Base-by-base conservation (phyloP, 2,329 filamentous ascomycete genomes). In the Penicillium nordicum region DNA sequence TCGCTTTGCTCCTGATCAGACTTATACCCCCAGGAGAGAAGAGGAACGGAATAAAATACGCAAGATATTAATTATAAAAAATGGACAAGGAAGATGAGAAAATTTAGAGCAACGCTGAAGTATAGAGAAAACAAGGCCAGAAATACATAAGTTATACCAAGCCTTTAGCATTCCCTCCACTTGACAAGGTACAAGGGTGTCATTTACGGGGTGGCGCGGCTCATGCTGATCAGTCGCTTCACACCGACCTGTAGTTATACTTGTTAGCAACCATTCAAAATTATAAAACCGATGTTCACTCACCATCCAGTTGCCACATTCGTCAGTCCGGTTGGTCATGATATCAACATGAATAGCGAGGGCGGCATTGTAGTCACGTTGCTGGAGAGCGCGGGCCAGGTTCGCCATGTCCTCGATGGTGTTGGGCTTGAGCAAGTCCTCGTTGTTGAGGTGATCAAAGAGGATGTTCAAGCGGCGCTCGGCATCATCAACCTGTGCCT, bases 361-460 rank as follows among this genome's bases (percentile, higher is more conserved):
- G 2, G 89, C 89, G 27, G 78, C 79, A 41, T 85, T 82, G 63
- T 89, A 92, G 65, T 94, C 81, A 77, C 85, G 87, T 53, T 78
- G 74, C 64, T 89, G 84, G 53, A 95, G 74, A 27, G 88, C 84
- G 60, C 84, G 77, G 9, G 89, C 82, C 63, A 83, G 61, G 67
- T 78, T 72, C 10, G 70, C 70, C 71, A 82, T 77, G 54, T 76
- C 77, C 40, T 73, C 71, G 27, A 81, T 61, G 6, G 79, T 97
- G 67, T 89, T 87, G 1, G 89, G 84, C 77, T 88, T 89, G 53
- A 97, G 80, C 40, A 97, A 80, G 69, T 97, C 92, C 69, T 92
- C 89, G 64, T 97, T 97, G 81, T 97, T 99, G 45, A 99, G 81
- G 73, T 97, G 92, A 70, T 99, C 93, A 72, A 97, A 97, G n/a